phyloP scores from a whole-genome alignment of 1,284 basidiomycete species.

The Anthracocystis panici-leucophaei region DNA sequence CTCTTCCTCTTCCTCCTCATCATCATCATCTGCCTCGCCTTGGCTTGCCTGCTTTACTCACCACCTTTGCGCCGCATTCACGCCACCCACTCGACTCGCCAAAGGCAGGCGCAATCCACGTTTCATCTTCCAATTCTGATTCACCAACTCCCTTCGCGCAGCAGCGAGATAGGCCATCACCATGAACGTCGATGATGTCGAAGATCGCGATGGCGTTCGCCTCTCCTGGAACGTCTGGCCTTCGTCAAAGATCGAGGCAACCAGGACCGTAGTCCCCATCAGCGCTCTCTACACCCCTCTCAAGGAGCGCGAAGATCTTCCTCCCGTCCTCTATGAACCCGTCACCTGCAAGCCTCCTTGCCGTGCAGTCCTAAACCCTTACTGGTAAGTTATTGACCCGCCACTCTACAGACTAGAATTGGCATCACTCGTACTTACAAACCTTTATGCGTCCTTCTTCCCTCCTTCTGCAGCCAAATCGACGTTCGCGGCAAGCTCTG shows the following conservation, averaged over 20 bases:
- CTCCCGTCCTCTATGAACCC: slow-evolving; percentile 96
- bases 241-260: slow-evolving; percentile 95
- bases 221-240: slow-evolving; percentile 98
- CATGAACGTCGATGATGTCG: slow-evolving; percentile 69
- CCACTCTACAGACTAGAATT: background rate
- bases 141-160: background rate
- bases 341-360: slow-evolving; percentile 98
- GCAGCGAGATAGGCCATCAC: slow-evolving; percentile 5
- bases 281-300: slow-evolving; percentile 97
- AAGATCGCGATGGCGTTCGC: slow-evolving; percentile 70
- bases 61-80: background rate
- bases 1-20: background rate
- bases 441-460: background rate
- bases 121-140: background rate
- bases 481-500: slow-evolving; percentile 98
- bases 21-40: slow-evolving; percentile 14
- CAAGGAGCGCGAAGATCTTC: slow-evolving; percentile 93
- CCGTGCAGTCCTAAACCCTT: slow-evolving; percentile 95
- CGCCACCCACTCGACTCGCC: slow-evolving; percentile 3
- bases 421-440: background rate
- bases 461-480: slow-evolving; percentile 80
- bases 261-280: slow-evolving; percentile 96
- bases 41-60: slow-evolving; percentile 7
- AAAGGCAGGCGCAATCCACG: slow-evolving; percentile 15
- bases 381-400: slow-evolving; percentile 75